These are phyloP conservation scores for Naganishia antarctica DNA, from an alignment of 768 basidiomycete species.

Conservation along the genomic window DNA sequence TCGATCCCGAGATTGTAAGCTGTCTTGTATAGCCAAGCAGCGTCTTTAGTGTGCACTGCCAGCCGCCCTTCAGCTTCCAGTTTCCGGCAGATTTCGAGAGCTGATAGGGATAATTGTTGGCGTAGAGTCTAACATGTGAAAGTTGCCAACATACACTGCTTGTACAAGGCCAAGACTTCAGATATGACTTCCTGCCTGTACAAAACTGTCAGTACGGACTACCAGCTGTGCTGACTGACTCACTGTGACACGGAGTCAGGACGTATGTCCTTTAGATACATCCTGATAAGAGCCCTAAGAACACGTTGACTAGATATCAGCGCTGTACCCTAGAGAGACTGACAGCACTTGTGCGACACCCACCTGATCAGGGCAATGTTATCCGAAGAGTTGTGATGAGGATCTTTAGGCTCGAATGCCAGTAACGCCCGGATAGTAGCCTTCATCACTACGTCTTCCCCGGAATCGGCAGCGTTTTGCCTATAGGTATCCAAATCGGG, in stretches of 20 bases:
- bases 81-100: conserved; percentile 2
- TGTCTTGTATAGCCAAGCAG: conserved; percentile 25
- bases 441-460: background rate
- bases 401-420: background rate
- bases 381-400: background rate
- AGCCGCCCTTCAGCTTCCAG: background rate
- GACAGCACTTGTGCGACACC: background rate
- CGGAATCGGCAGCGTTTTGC: background rate
- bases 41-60: conserved; percentile 7
- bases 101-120: background rate
- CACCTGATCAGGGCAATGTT: background rate
- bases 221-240: background rate
- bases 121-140: background rate
- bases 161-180: background rate
- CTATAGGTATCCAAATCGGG: background rate
- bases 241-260: background rate
- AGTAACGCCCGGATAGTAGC: background rate
- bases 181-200: background rate
- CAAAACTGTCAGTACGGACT: background rate
- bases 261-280: conserved; percentile 6
- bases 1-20: conserved; percentile 21
- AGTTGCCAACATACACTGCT: background rate
- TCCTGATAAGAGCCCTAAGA: conserved; percentile 3
- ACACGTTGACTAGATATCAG: background rate
- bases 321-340: background rate